Base-by-base conservation (phyloP, 2,329 filamentous ascomycete species). In the Aspergillus sojae region DNA sequence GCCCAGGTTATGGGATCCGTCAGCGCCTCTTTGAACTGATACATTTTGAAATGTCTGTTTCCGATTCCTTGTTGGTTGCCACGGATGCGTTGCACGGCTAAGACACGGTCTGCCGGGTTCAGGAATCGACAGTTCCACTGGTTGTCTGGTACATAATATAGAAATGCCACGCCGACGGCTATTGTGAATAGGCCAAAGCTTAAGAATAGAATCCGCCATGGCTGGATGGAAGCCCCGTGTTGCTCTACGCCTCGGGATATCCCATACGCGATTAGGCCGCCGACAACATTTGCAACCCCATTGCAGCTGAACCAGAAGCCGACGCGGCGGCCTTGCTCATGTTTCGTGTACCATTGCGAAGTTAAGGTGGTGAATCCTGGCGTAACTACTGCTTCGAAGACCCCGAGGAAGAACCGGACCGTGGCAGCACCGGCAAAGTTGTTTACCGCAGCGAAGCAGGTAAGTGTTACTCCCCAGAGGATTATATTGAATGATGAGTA, bases 401-500 rank as follows among this genome's bases (percentile, higher is more conserved):
- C 62, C 21, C 67, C 68, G 1, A 70, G 62, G 23, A 70, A 67
- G 46, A 70, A 67, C 3, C 70, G 69, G 7, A 61, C 61, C n/a
- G 41, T 57, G 26, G 71, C 62, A 19, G 71, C 62, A 19, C 66
- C 65, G 2, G 65, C 62, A 59, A 68, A 73, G 39, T 59, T 68
- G 10, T 66, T 52, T n/a, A 61, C 53, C 1, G 66, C 65, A 2
- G 65, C 67, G 11, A 62, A 58, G 11, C 64, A 69, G 48, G 58
- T 57, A 2, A 71, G 65, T 12, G 56, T 65, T 23, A 67, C 61
- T 9, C 70, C 71, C 70, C 70, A 72, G 26, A 57, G 26, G 19
- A 67, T 6, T n/a, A 68, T 67, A 39, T 67, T 84, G 62, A 53
- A 68, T 1, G 80, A 75, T 4, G 85, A 75, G 60, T 83, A 85